Base-by-base conservation (phyloP, 1,284 basidiomycete genomes). In the Coniferiporia weirii region DNA sequence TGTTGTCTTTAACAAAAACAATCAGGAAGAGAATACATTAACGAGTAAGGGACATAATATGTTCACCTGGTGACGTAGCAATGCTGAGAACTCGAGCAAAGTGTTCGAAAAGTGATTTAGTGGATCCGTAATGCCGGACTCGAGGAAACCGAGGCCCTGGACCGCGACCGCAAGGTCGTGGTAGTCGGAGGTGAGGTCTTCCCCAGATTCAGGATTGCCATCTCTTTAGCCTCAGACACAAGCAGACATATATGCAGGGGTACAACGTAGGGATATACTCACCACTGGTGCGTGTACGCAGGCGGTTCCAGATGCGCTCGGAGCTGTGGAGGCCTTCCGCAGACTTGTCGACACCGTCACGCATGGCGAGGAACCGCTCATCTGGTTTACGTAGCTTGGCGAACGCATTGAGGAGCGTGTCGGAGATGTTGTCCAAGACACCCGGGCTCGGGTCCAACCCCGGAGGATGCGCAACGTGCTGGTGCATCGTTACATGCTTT, bases 81-180 rank as follows among this genome's bases (percentile, higher is more conserved):
- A 75, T 0, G 90, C 87, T 2, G 93, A 95, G 70, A 95, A 96
- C 71, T 98, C 95, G 45, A 97, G 78, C 63, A 98, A 80, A 4
- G 95, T 95, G 67, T 94, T 93, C 22, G 95, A 98, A 67, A 98
- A 97, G 67, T 96, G 88, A 70, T 97, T 96, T 62, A 99, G 75
- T 1, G 93, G 94, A 66, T 98, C 94, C 34, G 96, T 98, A 65
- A 99, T 98, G 40, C 96, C 96, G 62, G 92, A 95, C 73, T 99
- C 96, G 64, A 99, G 82, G 75, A 97, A 97, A 59, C 95, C 97
- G 60, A 99, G 82, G 53, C 95, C 95, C 73, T 99, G 95, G 61
- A 98, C 91, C 51, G 93, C 89, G 60, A 94, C 90, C 27, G 96
- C 95, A 66, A 98, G 78, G 72, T 98, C 96, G 70, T 97, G 93